Evolutionary conservation across 2,329 filamentous ascomycete genomes (phyloP), one percentile per base, ranked within the genome.

Genomic region (Trichoderma semiorbis): DNA sequence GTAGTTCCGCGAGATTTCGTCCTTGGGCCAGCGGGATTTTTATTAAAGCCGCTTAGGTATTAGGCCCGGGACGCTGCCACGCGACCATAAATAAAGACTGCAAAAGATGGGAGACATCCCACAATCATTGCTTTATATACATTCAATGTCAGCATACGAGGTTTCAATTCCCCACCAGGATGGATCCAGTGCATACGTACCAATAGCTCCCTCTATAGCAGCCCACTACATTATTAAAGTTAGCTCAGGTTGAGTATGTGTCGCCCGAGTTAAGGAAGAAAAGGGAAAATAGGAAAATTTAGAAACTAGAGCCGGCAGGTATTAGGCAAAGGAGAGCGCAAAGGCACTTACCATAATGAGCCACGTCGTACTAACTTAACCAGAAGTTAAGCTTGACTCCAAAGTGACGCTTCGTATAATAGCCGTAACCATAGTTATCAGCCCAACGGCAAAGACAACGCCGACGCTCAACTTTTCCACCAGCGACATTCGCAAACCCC

Each of bases 301-400:
- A 16, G n/a, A 24, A 21, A 8, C n/a, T 7, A 0, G n/a, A 14
- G 0, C n/a, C 5, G 3, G 11, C 11, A 0, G 10, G 0, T 1
- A 7, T 53, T 14, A 21, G 0, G 21, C n/a, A 7, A 24, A 3
- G 1, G 47, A 24, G 3, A 3, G 5, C n/a, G 14, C 21, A 53
- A 3, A 0, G 47, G 24, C 14, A 18, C 24, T 18, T 57, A 57
- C 53, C 53, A 57, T 57, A 16, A 57, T 57, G 24, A 57, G 53
- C 53, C 53, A 57, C 14, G 53, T 57, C 0, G 53, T 57, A 28
- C 53, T 57, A 3, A 57, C 53, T 57, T 57, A 26, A 7, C 53
- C 53, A 26, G 53, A 57, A 30, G 14, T 57, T 18, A 26, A 26
- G 26, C 53, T 57, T 57, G 53, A 57, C 53, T 57, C 53, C 7